Conservation (phyloP, 2,329 filamentous ascomycete genomes). For the Calonectria fujianensis region DNA sequence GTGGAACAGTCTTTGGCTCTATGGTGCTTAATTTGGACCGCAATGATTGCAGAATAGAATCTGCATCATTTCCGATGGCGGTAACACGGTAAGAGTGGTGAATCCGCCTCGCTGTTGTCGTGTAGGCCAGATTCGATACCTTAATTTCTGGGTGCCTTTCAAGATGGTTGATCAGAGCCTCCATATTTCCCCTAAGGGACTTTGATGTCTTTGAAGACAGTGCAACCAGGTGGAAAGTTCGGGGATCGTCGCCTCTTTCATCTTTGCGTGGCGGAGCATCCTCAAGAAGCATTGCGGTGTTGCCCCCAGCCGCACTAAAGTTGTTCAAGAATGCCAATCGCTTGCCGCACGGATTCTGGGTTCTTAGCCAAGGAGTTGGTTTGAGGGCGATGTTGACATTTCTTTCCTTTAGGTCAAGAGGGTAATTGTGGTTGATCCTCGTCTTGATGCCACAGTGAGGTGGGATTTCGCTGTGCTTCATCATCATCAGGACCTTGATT, state of each 20-base stretch:
- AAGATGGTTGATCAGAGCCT: constrained; percentile 73
- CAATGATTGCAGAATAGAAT: constrained; percentile 38
- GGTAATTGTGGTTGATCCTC: constrained; percentile 76
- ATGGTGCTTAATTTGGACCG: constrained; percentile 35
- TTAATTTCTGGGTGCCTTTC: constrained; percentile 69
- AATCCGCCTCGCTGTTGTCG: constrained; percentile 79
- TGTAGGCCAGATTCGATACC: constrained; percentile 78
- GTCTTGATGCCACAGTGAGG: constrained; percentile 81
- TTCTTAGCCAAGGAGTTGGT: constrained; percentile 69
- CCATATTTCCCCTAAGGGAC: constrained; percentile 75
- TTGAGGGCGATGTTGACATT: constrained; percentile 76
- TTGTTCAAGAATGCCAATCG: constrained; percentile 78
- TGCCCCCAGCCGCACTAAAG: constrained; percentile 83
- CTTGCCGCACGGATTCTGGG: constrained; percentile 64
- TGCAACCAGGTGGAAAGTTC: constrained; percentile 75
- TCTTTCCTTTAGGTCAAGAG: constrained; percentile 72
- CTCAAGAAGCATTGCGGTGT: constrained; percentile 80
- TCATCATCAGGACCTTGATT: constrained; percentile 79
- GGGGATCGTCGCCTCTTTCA: constrained; percentile 69
- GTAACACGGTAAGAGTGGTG: constrained; percentile 76
- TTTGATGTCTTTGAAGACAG: constrained; percentile 74
- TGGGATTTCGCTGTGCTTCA: constrained; percentile 77
- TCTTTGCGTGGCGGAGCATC: constrained; percentile 72
- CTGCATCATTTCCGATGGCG: constrained; percentile 59
- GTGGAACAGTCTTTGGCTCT: constrained; percentile 45